Evolutionary conservation across 2,329 filamentous ascomycete genomes (phyloP).

Genomic region (Tolypocladium nubicola): DNA sequence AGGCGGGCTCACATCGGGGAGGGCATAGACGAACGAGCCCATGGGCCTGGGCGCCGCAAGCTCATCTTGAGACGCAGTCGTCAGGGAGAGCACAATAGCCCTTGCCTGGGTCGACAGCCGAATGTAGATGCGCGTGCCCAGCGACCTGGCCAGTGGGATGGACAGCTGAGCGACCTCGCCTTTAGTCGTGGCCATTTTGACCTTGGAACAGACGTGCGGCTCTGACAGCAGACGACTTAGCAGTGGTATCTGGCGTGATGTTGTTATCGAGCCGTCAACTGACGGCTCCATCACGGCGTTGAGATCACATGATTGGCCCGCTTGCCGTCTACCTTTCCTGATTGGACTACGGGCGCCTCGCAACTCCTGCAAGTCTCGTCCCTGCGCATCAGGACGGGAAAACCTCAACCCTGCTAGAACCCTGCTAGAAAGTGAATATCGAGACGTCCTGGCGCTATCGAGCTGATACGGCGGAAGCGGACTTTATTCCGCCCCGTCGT

Average conservation of each 20-base stretch:
- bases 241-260: neutral
- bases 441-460: neutral
- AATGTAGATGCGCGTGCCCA: conserved; percentile 51
- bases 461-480: neutral
- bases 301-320: conserved; percentile 9
- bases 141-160: conserved; percentile 47
- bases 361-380: neutral
- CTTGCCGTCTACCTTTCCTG: neutral
- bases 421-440: neutral
- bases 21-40: conserved; percentile 87
- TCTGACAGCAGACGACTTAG: neutral
- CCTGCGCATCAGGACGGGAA: neutral
- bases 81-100: conserved; percentile 49
- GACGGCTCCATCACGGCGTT: neutral
- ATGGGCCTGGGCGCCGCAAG: conserved; percentile 43
- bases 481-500: neutral
- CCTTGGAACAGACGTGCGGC: neutral
- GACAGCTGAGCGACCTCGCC: conserved; percentile 27
- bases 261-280: neutral
- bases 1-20: conserved; percentile 60
- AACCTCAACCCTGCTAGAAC: neutral
- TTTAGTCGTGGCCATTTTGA: neutral
- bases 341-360: neutral
- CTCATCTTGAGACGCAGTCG: conserved; percentile 45
- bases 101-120: conserved; percentile 48